These are phyloP conservation scores for Peronospora tabacina DNA, from an alignment of 352 stramenopile species.

Conservation along the genomic window DNA sequence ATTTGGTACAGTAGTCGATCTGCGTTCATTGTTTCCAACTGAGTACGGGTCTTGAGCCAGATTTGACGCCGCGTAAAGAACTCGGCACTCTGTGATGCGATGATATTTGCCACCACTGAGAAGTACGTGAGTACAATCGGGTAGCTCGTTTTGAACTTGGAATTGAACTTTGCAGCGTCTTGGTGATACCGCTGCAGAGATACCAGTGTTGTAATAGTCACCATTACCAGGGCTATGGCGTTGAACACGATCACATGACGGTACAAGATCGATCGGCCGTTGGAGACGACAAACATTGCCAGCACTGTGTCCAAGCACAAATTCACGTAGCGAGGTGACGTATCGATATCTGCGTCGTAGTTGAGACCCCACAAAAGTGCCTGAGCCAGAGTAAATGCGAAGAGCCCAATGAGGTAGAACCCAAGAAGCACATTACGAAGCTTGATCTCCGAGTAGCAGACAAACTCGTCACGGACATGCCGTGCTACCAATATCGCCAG, in stretches of 20 bases:
- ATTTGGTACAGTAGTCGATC: conserved; percentile 84
- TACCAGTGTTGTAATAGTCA: conserved; percentile 36
- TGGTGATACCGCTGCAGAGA: conserved; percentile 47
- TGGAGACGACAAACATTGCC: conserved; percentile 81
- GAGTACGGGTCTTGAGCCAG: conserved; percentile 76
- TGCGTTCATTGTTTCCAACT: conserved; percentile 79
- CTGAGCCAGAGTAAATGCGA: conserved; percentile 41
- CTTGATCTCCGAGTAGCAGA: conserved; percentile 50
- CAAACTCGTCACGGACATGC: conserved; percentile 38
- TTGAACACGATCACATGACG: conserved; percentile 65
- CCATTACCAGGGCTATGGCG: conserved; percentile 39
- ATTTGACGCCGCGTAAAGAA: conserved; percentile 81
- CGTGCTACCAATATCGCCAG: conserved; percentile 36
- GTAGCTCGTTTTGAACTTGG: conserved; percentile 75
- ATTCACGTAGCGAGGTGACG: conserved; percentile 62
- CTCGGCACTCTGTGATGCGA: conserved; percentile 72
- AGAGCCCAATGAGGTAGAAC: conserved; percentile 52
- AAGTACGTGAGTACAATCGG: conserved; percentile 74
- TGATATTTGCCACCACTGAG: conserved; percentile 69
- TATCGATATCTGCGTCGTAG: conserved; percentile 48
- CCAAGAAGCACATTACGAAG: conserved; percentile 56
- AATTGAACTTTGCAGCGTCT: conserved; percentile 49
- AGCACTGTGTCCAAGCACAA: conserved; percentile 74
- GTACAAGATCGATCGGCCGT: conserved; percentile 69
- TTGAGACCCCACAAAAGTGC: conserved; percentile 52